Percentiles rank a stretch among this genome's conserved stretches.
Conservation (phyloP, 2,329 filamentous ascomycete species). For the Pseudocercospora crystallina region DNA sequence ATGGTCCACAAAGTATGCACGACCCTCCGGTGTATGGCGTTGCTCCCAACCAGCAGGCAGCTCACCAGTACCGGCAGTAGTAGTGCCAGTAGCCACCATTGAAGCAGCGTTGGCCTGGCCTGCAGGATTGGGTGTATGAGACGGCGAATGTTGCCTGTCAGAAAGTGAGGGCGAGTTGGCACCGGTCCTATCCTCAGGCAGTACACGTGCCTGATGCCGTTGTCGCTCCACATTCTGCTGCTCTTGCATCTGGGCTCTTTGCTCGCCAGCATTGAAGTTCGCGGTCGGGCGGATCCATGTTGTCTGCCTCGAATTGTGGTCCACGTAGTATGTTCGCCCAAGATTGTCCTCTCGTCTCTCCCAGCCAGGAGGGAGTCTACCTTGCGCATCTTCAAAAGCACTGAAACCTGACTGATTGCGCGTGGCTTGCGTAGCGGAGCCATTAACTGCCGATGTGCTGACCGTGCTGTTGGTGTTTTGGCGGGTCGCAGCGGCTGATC, state of each 20-base stretch:
- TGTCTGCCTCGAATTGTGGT: constrained; percentile 94
- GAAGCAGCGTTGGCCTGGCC: constrained; percentile 59
- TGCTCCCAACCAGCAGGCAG: constrained; percentile 96
- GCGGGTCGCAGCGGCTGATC: constrained; percentile 25
- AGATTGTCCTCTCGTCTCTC: constrained; percentile 93
- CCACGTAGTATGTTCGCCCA: constrained; percentile 95
- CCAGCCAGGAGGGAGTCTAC: constrained; percentile 88
- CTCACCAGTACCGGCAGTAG: constrained; percentile 90
- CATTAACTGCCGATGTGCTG: not conserved
- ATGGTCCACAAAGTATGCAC: constrained; percentile 96
- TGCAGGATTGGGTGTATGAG: constrained; percentile 34
- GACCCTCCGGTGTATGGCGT: constrained; percentile 88
- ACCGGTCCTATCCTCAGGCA: constrained; percentile 93
- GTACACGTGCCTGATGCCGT: constrained; percentile 89
- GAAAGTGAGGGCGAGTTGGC: constrained; percentile 81
- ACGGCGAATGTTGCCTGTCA: constrained; percentile 36
- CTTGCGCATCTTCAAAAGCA: constrained; percentile 95
- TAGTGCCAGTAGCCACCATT: constrained; percentile 94
- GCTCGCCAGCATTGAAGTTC: constrained; percentile 72
- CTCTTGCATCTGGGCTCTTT: constrained; percentile 78
- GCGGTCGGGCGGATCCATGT: constrained; percentile 92
- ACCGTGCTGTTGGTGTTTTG: constrained; percentile 23
- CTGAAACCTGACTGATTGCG: constrained; percentile 58
- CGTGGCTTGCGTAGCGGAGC: constrained; percentile 2
- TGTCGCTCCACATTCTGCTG: constrained; percentile 91